Percentiles rank a stretch among this genome's conserved stretches.
phyloP scores from a whole-genome alignment of 2,329 filamentous ascomycete species.

The Alternaria gansuensis region DNA sequence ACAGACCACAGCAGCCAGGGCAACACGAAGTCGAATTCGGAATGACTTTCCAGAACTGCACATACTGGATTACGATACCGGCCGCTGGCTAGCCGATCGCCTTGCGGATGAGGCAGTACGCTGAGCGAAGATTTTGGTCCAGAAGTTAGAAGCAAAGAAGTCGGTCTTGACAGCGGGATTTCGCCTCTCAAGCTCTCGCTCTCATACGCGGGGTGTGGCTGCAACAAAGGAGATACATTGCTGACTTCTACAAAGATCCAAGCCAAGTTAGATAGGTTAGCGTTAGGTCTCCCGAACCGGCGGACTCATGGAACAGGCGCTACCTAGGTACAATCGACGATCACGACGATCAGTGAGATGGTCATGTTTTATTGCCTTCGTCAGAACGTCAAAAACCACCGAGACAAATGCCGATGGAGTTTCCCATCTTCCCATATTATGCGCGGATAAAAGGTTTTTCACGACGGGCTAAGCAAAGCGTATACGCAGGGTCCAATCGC shows the following conservation, averaged over 20 bases:
- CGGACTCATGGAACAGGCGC: constrained; percentile 1
- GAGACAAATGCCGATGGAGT: background rate
- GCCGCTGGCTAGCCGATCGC: background rate
- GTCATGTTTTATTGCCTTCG: background rate
- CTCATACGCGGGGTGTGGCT: background rate
- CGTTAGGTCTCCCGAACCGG: constrained; percentile 2
- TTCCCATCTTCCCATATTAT: background rate
- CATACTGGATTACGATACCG: constrained; percentile 16
- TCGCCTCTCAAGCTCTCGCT: background rate
- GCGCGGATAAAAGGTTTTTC: background rate
- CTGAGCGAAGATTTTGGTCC: background rate
- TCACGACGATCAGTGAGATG: background rate
- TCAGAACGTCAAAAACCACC: background rate
- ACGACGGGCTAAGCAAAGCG: background rate
- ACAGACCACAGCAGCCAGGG: background rate
- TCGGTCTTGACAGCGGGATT: background rate
- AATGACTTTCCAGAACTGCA: constrained; percentile 17
- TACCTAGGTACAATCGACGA: background rate
- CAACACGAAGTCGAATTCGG: constrained; percentile 5
- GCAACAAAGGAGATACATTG: background rate
- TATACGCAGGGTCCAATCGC: background rate
- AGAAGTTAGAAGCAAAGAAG: background rate
- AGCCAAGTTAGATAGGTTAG: background rate
- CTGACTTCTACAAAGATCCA: background rate
- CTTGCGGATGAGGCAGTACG: background rate